These are phyloP conservation scores for Bipolaris sorokiniana DNA, from an alignment of 2,329 filamentous ascomycete species.

Conservation along the genomic window DNA sequence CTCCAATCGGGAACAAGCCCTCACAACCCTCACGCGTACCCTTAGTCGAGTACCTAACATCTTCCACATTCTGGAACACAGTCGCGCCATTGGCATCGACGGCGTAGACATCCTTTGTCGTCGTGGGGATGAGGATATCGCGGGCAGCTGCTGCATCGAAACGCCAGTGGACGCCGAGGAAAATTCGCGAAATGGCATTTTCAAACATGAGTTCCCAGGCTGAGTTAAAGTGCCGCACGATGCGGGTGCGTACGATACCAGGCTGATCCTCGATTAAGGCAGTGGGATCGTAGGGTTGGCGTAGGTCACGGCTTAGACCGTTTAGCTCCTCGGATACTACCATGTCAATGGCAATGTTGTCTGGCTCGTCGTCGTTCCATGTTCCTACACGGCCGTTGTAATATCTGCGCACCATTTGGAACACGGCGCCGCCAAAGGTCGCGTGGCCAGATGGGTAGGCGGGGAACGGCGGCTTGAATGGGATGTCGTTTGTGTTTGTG, in stretches of 20 bases:
- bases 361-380: conserved; percentile 26
- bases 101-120: conserved; percentile 16
- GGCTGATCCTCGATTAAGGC: conserved; percentile 30
- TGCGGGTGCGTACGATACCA: conserved; percentile 33
- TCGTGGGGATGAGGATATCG: conserved; percentile 24
- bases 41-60: conserved; percentile 16
- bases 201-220: conserved; percentile 40
- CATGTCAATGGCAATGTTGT: conserved; percentile 31
- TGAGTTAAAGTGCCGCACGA: conserved; percentile 24
- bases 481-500: conserved; percentile 30
- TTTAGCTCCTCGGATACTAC: conserved; percentile 34
- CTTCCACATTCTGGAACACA: conserved; percentile 18
- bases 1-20: conserved; percentile 17
- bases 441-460: conserved; percentile 38
- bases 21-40: conserved; percentile 17
- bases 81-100: conserved; percentile 16
- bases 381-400: conserved; percentile 31
- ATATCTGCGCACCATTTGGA: conserved; percentile 33
- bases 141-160: conserved; percentile 35
- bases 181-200: conserved; percentile 36
- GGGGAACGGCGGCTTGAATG: conserved; percentile 38
- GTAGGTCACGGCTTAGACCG: conserved; percentile 33
- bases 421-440: conserved; percentile 32
- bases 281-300: conserved; percentile 30
- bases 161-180: conserved; percentile 38